phyloP scores from a whole-genome alignment of 2,329 filamentous ascomycete genomes.

The Teratosphaeria nubilosa region DNA sequence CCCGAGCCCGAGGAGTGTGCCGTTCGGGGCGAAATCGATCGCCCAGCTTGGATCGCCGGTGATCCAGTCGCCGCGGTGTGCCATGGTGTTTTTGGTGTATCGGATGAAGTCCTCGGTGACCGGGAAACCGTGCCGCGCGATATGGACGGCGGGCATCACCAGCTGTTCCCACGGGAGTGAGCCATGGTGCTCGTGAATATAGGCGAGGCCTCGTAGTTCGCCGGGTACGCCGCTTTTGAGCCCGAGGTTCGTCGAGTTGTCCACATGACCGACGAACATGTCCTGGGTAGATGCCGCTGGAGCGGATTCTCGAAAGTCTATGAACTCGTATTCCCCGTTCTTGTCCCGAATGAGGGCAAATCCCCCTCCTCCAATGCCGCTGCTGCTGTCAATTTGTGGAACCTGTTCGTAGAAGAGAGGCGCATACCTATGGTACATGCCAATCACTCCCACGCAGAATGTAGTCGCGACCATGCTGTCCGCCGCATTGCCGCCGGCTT shows the following conservation, averaged over 20 bases:
- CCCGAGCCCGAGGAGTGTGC: constrained; percentile 58
- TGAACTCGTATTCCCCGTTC: constrained; percentile 68
- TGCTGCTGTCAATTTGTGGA: constrained; percentile 12
- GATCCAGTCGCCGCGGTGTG: not conserved
- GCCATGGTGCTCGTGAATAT: constrained; percentile 65
- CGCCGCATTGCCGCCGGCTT: constrained; percentile 42
- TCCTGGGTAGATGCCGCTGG: constrained; percentile 70
- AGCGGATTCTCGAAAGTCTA: constrained; percentile 85
- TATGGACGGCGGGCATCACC: constrained; percentile 60
- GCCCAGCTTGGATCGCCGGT: constrained; percentile 67
- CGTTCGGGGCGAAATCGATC: constrained; percentile 78
- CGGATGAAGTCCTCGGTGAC: constrained; percentile 63
- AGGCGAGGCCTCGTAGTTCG: constrained; percentile 67
- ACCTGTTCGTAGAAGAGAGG: constrained; percentile 6
- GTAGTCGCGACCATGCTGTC: constrained; percentile 40
- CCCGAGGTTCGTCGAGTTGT: constrained; percentile 47
- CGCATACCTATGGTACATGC: constrained; percentile 31
- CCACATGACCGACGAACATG: constrained; percentile 53
- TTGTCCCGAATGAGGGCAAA: constrained; percentile 69
- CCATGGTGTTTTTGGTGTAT: constrained; percentile 35
- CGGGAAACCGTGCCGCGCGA: constrained; percentile 64
- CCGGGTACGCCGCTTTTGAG: constrained; percentile 53
- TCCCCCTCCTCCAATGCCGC: constrained; percentile 77
- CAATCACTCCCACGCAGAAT: constrained; percentile 39
- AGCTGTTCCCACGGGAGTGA: constrained; percentile 48